Conservation (phyloP, 257 asterid genomes). For the Salvia splendens region DNA sequence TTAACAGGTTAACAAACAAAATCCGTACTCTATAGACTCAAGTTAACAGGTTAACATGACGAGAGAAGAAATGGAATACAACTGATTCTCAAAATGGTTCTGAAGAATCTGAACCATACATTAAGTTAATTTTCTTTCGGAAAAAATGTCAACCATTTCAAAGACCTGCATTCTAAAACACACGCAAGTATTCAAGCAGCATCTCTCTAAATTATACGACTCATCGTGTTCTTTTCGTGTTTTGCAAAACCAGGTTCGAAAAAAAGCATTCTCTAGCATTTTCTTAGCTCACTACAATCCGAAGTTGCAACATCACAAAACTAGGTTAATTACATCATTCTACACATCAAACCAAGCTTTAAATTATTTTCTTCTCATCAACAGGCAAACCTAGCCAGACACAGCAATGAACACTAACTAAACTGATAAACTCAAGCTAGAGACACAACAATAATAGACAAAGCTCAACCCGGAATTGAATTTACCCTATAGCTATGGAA, state of each 20-base stretch:
- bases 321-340: neutral
- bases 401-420: conserved; percentile 7
- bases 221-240: neutral
- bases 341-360: neutral
- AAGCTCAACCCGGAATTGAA: neutral
- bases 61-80: neutral
- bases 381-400: conserved; percentile 4
- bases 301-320: neutral
- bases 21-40: neutral
- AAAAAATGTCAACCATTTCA: neutral
- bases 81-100: neutral
- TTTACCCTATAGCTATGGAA: neutral
- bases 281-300: conserved; percentile 12
- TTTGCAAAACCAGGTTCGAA: conserved; percentile 9
- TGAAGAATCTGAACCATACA: neutral
- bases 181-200: neutral
- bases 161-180: neutral
- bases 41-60: neutral
- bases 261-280: conserved; percentile 1
- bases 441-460: neutral
- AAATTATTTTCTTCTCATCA: neutral
- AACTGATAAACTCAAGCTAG: conserved; percentile 16
- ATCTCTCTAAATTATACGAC: neutral
- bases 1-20: neutral
- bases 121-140: neutral